A percentile compares a stretch with the other conserved stretches of the same genome.
Conservation (phyloP, 1,284 basidiomycete genomes). For the Volvariella volvacea region DNA sequence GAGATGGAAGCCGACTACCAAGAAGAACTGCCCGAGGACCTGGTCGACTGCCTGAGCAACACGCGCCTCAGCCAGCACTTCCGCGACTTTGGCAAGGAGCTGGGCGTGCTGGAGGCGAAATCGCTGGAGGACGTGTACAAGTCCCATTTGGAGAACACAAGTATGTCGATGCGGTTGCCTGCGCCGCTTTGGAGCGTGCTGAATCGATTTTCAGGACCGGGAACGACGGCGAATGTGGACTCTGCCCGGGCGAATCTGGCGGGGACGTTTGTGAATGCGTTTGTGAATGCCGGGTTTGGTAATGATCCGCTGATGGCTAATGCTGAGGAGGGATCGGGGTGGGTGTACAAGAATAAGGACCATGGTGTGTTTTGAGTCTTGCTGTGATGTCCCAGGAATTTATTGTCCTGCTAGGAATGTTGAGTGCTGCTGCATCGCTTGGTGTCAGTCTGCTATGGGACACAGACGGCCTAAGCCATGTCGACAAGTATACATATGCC, state of each 20-base stretch:
- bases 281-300: slow-evolving; percentile 98
- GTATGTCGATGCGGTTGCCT: slow-evolving; percentile 41
- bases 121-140: slow-evolving; percentile 98
- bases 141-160: slow-evolving; percentile 86
- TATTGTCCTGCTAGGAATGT: slow-evolving; percentile 62
- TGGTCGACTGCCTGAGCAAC: slow-evolving; percentile 83
- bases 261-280: slow-evolving; percentile 97
- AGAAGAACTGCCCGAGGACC: slow-evolving; percentile 75
- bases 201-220: slow-evolving; percentile 37
- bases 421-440: slow-evolving; percentile 92
- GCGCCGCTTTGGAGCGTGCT: background rate
- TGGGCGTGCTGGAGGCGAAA: slow-evolving; percentile 88
- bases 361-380: slow-evolving; percentile 56
- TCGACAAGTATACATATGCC: slow-evolving; percentile 98
- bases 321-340: slow-evolving; percentile 93
- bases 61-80: slow-evolving; percentile 81
- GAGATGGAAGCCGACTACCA: slow-evolving; percentile 45
- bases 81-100: slow-evolving; percentile 90
- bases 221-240: slow-evolving; percentile 71
- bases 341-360: slow-evolving; percentile 99
- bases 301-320: slow-evolving; percentile 99
- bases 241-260: slow-evolving; percentile 94
- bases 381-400: slow-evolving; percentile 2
- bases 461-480: slow-evolving; percentile 91
- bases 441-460: slow-evolving; percentile 96